Evolutionary conservation across 2,329 filamentous ascomycete genomes (phyloP).

Genomic region (Talaromyces sp.): DNA sequence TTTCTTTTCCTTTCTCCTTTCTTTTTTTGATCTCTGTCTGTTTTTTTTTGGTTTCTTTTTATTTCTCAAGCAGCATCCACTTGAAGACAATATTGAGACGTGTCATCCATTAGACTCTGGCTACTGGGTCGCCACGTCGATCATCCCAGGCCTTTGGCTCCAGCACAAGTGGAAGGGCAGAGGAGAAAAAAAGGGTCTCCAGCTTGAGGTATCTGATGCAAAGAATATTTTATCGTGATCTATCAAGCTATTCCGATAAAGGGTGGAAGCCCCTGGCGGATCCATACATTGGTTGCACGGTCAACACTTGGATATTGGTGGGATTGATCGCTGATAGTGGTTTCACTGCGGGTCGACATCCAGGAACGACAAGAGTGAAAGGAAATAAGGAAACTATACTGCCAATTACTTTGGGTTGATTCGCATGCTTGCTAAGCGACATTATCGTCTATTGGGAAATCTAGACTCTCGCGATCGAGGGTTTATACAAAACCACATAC

Average conservation of each 20-base stretch:
- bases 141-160: conserved; percentile 8
- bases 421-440: neutral
- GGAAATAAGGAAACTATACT: neutral
- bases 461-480: neutral
- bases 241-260: conserved; percentile 8
- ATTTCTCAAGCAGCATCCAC: conserved; percentile 1
- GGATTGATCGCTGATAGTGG: neutral
- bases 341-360: neutral
- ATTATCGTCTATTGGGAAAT: neutral
- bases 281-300: conserved; percentile 9
- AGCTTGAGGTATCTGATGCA: conserved; percentile 1
- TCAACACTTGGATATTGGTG: conserved; percentile 11
- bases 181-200: conserved; percentile 3
- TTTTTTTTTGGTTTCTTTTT: neutral
- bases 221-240: conserved; percentile 1
- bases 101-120: conserved; percentile 16
- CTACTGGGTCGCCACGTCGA: conserved; percentile 9
- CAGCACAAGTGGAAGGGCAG: neutral
- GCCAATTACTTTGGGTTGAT: neutral
- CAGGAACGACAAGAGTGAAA: neutral
- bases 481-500: neutral
- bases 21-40: neutral
- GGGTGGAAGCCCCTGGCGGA: conserved; percentile 11
- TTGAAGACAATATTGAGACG: conserved; percentile 10
- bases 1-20: neutral